phyloP scores from a whole-genome alignment of 495 filamentous ascomycete genomes.

The Bombardia bombarda region DNA sequence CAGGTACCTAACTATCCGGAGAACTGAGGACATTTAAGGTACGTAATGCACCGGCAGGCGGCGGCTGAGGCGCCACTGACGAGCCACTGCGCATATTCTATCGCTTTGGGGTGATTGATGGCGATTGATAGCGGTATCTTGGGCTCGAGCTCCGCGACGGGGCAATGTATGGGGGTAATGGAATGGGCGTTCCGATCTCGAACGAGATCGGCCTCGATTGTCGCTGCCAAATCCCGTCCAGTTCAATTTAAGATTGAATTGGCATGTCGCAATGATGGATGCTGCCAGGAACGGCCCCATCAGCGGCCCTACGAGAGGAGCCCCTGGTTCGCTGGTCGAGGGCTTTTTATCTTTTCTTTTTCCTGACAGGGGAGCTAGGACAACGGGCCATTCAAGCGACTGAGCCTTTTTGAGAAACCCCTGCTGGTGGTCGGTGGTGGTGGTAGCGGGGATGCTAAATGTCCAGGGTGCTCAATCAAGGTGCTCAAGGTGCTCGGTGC shows the following conservation, averaged over 20 bases:
- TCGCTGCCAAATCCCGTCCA: background rate
- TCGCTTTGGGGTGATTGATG: too few species aligned
- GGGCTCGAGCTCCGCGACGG: too few species aligned
- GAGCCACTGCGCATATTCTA: background rate
- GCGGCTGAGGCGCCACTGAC: conserved; percentile 1
- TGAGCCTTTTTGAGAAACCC: too few species aligned
- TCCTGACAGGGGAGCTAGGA: background rate
- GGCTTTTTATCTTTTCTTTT: background rate
- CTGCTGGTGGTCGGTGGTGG: too few species aligned
- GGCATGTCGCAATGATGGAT: conserved; percentile 6
- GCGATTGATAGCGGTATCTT: too few species aligned
- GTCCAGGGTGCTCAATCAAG: too few species aligned
- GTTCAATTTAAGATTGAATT: conserved; percentile 1
- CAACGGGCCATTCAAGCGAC: conserved; percentile 5
- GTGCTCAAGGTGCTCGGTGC: too few species aligned
- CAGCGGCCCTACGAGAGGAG: conserved; percentile 1
- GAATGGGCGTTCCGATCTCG: too few species aligned
- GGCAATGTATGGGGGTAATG: too few species aligned
- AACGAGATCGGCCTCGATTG: background rate
- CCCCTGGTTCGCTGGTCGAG: background rate
- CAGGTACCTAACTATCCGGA: too few species aligned
- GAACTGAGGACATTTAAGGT: too few species aligned
- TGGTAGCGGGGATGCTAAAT: too few species aligned
- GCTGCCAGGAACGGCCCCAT: conserved; percentile 9
- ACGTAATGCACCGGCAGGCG: conserved; percentile 3